Conservation (phyloP, 2,329 filamentous ascomycete genomes). For the Cladosporium sphaerospermum region DNA sequence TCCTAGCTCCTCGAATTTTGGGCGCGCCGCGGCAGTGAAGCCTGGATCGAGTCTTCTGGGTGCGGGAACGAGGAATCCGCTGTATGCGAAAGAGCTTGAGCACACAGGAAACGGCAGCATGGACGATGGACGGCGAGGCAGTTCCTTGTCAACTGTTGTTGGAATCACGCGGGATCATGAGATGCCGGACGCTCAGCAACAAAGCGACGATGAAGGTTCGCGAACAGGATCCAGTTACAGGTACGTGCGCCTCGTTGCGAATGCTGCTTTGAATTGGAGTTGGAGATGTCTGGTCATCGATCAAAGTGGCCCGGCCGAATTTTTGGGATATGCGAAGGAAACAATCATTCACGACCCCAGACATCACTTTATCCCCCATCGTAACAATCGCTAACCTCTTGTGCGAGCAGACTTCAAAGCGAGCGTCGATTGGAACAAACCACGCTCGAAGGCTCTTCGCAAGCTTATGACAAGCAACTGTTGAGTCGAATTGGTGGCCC, state of each 20-base stretch:
- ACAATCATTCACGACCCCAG: not conserved
- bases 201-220: conserved; percentile 23
- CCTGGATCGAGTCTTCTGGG: conserved; percentile 43
- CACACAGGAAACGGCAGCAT: conserved; percentile 19
- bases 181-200: conserved; percentile 21
- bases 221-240: conserved; percentile 37
- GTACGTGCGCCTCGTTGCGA: conserved; percentile 26
- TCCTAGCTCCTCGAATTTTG: conserved; percentile 42
- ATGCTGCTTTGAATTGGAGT: not conserved
- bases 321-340: not conserved
- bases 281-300: not conserved
- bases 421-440: conserved; percentile 54
- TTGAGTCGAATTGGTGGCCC: conserved; percentile 57
- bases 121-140: conserved; percentile 33
- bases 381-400: not conserved
- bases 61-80: conserved; percentile 18
- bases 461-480: conserved; percentile 57
- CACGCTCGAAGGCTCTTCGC: conserved; percentile 52
- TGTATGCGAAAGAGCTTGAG: conserved; percentile 24
- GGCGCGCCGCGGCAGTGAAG: conserved; percentile 40
- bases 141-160: conserved; percentile 34
- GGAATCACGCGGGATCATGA: conserved; percentile 20
- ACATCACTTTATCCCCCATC: no score
- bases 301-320: not conserved
- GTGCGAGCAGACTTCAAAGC: conserved; percentile 44